Base-by-base conservation (phyloP, 2,329 filamentous ascomycete genomes). In the Didymella glomerata region DNA sequence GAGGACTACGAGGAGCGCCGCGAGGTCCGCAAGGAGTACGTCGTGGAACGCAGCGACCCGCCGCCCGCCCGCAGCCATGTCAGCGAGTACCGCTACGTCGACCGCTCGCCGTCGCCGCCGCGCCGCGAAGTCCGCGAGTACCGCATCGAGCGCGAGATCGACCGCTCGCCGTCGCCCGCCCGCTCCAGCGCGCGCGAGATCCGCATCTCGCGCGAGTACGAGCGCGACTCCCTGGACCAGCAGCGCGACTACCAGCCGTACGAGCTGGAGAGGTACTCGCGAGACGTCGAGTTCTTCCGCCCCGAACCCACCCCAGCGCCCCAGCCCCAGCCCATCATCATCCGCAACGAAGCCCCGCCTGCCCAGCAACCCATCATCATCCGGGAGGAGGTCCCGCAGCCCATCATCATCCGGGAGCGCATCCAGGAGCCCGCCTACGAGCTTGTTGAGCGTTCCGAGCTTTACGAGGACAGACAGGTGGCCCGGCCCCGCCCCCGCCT, bases 281-380 rank as follows among this genome's bases (percentile, higher is more conserved):
- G 81, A 63, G 83, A 82, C 54, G 80, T 82, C 48, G 84, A 86
- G 63, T 85, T 81, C 68, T 77, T 77, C 55, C 80, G 79, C 53
- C 81, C 81, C 7, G 78, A 81, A 41, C 74, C 73, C 7, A 63
- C 67, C 13, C 62, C 55, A n/a, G 42, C 44, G 1, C 63, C 65
- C 34, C 20, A 13, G 20, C 38, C 41, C 9, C 76, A 75, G 63
- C 76, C 78, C 69, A 80, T 86, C 71, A 83, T 86, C 71, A 81
- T 81, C 60, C 78, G 81, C 68, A 79, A 83, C 61, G 80, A 80
- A 55, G 78, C 77, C 13, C 79, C 79, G 30, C 79, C 83, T 62
- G 80, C 81, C 60, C 82, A 86, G 42, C 79, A 83, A 66, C 81
- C 82, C 62, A 83, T 87, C 76, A 85, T 86, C 62, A 80, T 85